A percentile compares a stretch with the other conserved stretches of the same genome.
Conservation (phyloP, 352 stramenopile species). For the Aphanomyces euteiches region DNA sequence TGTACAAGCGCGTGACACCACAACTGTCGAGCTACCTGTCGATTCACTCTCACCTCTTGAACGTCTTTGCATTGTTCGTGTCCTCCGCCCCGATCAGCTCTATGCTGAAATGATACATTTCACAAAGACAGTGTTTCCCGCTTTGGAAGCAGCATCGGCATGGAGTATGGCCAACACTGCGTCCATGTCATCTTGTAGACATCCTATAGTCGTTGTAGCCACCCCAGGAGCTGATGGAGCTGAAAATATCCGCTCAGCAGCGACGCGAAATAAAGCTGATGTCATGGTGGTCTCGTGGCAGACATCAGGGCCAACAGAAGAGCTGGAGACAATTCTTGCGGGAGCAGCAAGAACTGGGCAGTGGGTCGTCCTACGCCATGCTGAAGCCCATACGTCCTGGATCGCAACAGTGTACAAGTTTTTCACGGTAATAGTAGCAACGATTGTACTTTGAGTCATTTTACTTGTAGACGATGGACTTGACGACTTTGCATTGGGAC, state of each 20-base stretch:
- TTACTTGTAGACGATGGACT: slow-evolving; percentile 29
- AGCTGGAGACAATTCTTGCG: slow-evolving; percentile 41
- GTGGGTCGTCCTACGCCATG: slow-evolving; percentile 50
- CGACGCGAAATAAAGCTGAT: slow-evolving; percentile 37
- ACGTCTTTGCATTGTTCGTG: slow-evolving; percentile 24
- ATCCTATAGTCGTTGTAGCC: slow-evolving; percentile 39
- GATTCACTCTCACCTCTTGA: slow-evolving; percentile 13
- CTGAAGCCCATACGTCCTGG: slow-evolving; percentile 35
- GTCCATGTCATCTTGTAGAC: background rate
- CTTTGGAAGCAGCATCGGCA: background rate
- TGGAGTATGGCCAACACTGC: background rate
- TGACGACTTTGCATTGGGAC: slow-evolving; percentile 43
- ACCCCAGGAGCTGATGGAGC: slow-evolving; percentile 40
- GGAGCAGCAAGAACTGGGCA: slow-evolving; percentile 46
- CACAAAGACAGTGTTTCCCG: background rate
- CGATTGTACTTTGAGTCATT: background rate
- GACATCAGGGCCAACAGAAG: slow-evolving; percentile 22
- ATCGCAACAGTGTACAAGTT: slow-evolving; percentile 35
- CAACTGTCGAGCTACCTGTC: slow-evolving; percentile 7
- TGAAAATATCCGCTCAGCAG: slow-evolving; percentile 37
- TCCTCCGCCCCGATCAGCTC: slow-evolving; percentile 19
- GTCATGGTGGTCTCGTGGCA: slow-evolving; percentile 35
- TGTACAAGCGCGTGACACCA: background rate
- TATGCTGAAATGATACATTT: slow-evolving; percentile 10
- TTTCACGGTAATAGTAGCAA: slow-evolving; percentile 30